Evolutionary conservation across 495 filamentous ascomycete genomes (phyloP), one percentile per base, ranked within the genome.

Genomic region (Penicillium arizonense): DNA sequence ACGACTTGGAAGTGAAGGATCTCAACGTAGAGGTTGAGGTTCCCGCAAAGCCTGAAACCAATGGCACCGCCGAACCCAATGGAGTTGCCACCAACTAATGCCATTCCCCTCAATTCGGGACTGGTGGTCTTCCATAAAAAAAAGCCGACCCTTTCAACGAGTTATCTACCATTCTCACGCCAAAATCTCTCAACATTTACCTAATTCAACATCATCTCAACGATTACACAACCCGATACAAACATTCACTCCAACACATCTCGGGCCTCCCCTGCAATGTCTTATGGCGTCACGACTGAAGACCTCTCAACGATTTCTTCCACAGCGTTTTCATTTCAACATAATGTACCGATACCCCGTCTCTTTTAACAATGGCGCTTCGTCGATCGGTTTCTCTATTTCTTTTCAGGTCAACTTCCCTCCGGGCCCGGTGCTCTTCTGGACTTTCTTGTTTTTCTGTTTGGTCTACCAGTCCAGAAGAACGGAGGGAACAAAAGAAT

Each of bases 1-100:
- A 89, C n/a, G 90, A 83, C 30, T 72, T 99, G 5, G 68, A 77
- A 41, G 81, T 91, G 40, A 73, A 82, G 47, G 79, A 88, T 53
- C 69, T 92, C 34, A 80, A 91, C 7, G 55, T 64, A 35, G 71
- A 72, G 47, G 23, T 64, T 34, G 71, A 72, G 47, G 20, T 71
- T 6, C 36, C 63, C 2, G 60, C 56, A 21, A 67, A 67, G 32
- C 49, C 60, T 5, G 47, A 50, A 37, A 41, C 52, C 20, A 63
- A 67, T 18, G 53, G 52, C 24, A 36, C 46, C 10, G 3, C 56
- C 16, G 59, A 63, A 14, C 56, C 44, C n/a, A 65, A 65, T 35
- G 65, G 65, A 24, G 28, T 50, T 44, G 44, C 57, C n/a, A 62
- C 60, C 35, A 60, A 73, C 56, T 75, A 72, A 63, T 39, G 33